Conservation (phyloP, 805 yeast genomes). For the Nakazawaea anatomiae region DNA sequence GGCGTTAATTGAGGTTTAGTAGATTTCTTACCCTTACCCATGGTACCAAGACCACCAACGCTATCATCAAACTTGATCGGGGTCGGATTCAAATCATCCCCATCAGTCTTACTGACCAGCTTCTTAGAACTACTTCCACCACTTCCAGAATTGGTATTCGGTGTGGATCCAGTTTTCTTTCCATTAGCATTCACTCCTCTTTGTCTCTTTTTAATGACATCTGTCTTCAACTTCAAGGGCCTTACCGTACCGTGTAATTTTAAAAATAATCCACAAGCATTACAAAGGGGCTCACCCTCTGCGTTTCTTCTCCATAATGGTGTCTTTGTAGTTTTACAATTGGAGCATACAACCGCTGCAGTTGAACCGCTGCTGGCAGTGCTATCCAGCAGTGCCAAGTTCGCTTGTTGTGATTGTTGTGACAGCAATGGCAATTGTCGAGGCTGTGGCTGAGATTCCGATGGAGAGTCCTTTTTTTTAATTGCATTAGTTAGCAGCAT, state of each 20-base stretch:
- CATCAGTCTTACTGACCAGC: constrained; percentile 26
- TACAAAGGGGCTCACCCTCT: constrained; percentile 87
- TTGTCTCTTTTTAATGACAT: constrained; percentile 88
- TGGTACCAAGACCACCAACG: constrained; percentile 6
- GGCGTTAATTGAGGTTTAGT: neutral
- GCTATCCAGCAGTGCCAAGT: neutral
- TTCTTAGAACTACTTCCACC: neutral
- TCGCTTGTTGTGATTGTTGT: neutral
- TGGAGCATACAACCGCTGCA: constrained; percentile 53
- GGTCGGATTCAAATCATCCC: constrained; percentile 46
- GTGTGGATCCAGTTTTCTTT: constrained; percentile 9
- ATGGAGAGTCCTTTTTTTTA: neutral
- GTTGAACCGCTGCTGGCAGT: neutral
- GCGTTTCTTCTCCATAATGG: constrained; percentile 95
- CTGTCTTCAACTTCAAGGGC: constrained; percentile 86
- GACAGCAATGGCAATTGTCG: neutral
- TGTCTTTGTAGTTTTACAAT: constrained; percentile 88
- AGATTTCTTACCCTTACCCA: too few species aligned
- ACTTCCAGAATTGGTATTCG: constrained; percentile 1
- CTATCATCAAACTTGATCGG: constrained; percentile 18
- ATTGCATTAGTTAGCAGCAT: neutral
- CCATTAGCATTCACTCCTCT: constrained; percentile 35
- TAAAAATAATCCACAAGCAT: constrained; percentile 91
- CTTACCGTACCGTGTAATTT: constrained; percentile 94
- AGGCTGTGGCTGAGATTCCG: neutral